Evolutionary conservation across 2,329 filamentous ascomycete genomes (phyloP), one percentile per base, ranked within the genome.

Genomic region (Fusarium sp.): DNA sequence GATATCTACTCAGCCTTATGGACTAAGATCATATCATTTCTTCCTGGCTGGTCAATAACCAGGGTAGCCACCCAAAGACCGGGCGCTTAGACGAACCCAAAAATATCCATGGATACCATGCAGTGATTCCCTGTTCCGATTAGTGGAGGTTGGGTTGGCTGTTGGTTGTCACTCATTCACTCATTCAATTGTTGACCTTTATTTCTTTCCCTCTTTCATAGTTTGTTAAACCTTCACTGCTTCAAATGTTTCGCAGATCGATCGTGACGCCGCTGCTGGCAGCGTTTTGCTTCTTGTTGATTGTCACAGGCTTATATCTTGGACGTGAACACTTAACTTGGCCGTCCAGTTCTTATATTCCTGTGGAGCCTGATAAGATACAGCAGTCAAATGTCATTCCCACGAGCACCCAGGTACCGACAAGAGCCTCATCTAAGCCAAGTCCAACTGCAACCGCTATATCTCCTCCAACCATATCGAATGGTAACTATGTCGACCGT

Each of bases 281-380:
- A 21, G 53, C 49, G 5, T 40, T 70, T 21, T 73, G 57, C 37
- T 65, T 73, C 40, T 49, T 68, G 5, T 25, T 73, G 4, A n/a
- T 65, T 6, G n/a, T 49, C 5, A 72, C 71, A 7, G 63, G 62
- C 20, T 40, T 70, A 1, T 73, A 73, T 59, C 60, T 73, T 30
- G 66, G 71, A 11, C 71, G 59, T 9, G 58, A 62, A 25, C 62
- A 62, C 28, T 46, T 73, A 20, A 54, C 47, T 34, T 62, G 66
- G 45, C 27, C 59, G 4, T 41, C 71, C 7, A 32, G 18, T 10
- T 34, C 62, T 4, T 60, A 60, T 40, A 34, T 57, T 54, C 61
- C 68, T 18, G 23, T 56, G 16, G 28, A 37, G 21, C 5, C 34
- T 5, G 1, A 66, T 20, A 42, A 37, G 16, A 37, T 45, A 12